These are phyloP conservation scores for Eucalyptus tenuipes DNA, from an alignment of 345 rosid species.

Conservation along the genomic window DNA sequence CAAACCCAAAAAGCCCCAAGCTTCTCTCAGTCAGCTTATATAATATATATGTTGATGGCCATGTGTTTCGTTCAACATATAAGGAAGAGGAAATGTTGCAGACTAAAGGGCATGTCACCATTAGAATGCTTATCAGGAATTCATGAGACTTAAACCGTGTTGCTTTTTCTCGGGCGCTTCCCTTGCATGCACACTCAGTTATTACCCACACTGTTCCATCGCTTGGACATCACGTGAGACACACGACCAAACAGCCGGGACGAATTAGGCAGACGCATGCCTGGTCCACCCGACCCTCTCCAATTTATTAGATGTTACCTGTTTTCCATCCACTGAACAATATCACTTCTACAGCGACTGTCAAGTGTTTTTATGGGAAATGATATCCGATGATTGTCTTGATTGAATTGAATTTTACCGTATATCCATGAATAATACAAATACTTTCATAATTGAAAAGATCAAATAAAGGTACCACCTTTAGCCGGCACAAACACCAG, in stretches of 20 bases:
- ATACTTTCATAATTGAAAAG: neutral
- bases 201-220: neutral
- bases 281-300: neutral
- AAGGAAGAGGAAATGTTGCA: neutral
- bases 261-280: neutral
- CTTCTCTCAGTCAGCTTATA: neutral
- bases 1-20: neutral
- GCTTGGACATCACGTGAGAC: neutral
- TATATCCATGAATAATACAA: neutral
- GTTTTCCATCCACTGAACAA: neutral
- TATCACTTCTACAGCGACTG: neutral
- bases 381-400: neutral
- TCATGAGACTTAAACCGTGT: neutral
- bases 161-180: neutral
- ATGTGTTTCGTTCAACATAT: neutral
- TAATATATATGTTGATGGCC: neutral
- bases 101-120: neutral
- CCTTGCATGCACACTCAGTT: neutral
- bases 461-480: constrained; percentile 8
- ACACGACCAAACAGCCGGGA: neutral
- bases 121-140: neutral
- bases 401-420: neutral
- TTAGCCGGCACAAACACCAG: constrained; percentile 34
- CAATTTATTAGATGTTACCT: neutral
- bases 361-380: neutral